These are phyloP conservation scores for Priceomyces carsonii DNA, from an alignment of 805 yeast genomes.

Conservation along the genomic window DNA sequence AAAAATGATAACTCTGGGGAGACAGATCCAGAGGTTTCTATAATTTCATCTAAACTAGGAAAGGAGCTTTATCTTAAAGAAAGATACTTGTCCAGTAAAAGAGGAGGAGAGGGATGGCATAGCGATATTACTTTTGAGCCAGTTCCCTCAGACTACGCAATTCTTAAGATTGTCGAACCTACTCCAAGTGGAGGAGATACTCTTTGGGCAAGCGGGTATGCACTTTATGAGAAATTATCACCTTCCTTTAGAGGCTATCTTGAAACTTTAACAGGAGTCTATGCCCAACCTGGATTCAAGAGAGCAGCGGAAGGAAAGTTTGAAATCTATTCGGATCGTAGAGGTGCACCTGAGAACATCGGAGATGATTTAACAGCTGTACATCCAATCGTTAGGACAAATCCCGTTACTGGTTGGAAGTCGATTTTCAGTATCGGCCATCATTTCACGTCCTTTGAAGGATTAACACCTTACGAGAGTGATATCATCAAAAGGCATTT, in stretches of 20 bases:
- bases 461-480: slow-evolving; percentile 9
- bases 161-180: slow-evolving; percentile 51
- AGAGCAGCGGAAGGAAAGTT: slow-evolving; percentile 29
- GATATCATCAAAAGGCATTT: slow-evolving; percentile 47
- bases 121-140: slow-evolving; percentile 57
- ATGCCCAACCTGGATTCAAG: slow-evolving; percentile 17
- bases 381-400: slow-evolving; percentile 31
- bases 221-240: slow-evolving; percentile 53
- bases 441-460: slow-evolving; percentile 14
- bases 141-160: slow-evolving; percentile 58
- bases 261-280: slow-evolving; percentile 9
- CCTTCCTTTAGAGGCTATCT: slow-evolving; percentile 33
- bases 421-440: slow-evolving; percentile 25
- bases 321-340: slow-evolving; percentile 24
- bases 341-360: slow-evolving; percentile 20
- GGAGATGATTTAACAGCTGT: slow-evolving; percentile 17
- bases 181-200: slow-evolving; percentile 58
- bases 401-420: slow-evolving; percentile 32
- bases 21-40: slow-evolving; percentile 10
- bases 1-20: slow-evolving; percentile 7
- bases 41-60: slow-evolving; percentile 7
- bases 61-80: slow-evolving; percentile 5
- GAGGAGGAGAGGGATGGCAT: slow-evolving; percentile 38
- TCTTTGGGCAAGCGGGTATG: slow-evolving; percentile 53
- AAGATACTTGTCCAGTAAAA: not conserved